These are phyloP conservation scores for Hanseniaspora gamundiae DNA, from an alignment of 1,139 yeast species.

Conservation along the genomic window DNA sequence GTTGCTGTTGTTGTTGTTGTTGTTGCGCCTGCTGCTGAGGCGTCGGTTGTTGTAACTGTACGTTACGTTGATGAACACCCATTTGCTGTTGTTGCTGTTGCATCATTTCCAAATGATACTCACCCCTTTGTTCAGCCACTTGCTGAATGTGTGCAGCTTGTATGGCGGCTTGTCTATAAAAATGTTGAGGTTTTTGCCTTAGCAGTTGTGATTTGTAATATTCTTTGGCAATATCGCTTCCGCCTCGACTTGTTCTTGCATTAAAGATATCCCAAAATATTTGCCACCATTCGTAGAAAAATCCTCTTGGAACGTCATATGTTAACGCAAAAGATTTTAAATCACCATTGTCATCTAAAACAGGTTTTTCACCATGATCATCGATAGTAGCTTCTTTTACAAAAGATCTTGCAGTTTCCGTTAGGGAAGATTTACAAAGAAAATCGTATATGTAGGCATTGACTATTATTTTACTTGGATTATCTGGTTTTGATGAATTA, in stretches of 20 bases:
- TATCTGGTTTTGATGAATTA: neutral
- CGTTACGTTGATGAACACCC: too few relatives aligned
- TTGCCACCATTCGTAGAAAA: constrained; percentile 91
- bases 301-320: constrained; percentile 71
- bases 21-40: too few relatives aligned
- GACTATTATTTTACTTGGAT: constrained; percentile 40
- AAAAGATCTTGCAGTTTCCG: constrained; percentile 61
- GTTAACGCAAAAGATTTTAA: constrained; percentile 2
- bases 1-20: constrained; percentile 12
- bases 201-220: constrained; percentile 59
- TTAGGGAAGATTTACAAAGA: constrained; percentile 58
- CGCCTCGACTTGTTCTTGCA: constrained; percentile 58
- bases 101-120: constrained; percentile 13
- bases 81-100: constrained; percentile 13
- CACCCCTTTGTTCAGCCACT: constrained; percentile 20
- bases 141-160: constrained; percentile 28
- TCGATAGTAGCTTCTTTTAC: constrained; percentile 48
- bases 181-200: constrained; percentile 51
- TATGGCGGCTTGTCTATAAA: constrained; percentile 33
- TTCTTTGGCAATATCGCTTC: constrained; percentile 52
- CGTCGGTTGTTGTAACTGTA: constrained; percentile 9
- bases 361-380: neutral
- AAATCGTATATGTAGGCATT: constrained; percentile 85
- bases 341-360: constrained; percentile 18
- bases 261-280: constrained; percentile 90